A percentile compares a stretch with the other conserved stretches of the same genome.
These are phyloP conservation scores for Athelia psychrophila DNA, from an alignment of 1,284 basidiomycete species.

Conservation along the genomic window DNA sequence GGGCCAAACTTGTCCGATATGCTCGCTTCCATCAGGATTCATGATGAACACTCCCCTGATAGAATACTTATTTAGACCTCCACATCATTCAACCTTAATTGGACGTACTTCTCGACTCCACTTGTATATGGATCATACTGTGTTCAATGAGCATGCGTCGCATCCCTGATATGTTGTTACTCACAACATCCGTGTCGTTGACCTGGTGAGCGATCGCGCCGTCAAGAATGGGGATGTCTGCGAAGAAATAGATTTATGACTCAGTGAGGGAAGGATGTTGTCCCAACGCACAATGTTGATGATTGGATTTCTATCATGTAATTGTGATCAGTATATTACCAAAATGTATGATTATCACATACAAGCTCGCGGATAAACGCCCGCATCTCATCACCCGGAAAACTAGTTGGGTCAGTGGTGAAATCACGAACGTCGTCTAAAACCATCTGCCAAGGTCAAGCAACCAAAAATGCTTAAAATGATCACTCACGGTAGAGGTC, in stretches of 20 bases:
- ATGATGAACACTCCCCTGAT: slow-evolving; percentile 60
- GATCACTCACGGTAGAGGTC: slow-evolving; percentile 17
- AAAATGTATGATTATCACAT: not conserved
- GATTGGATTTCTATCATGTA: slow-evolving; percentile 25
- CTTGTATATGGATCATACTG: slow-evolving; percentile 42
- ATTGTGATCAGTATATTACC: not conserved
- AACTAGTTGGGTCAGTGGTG: slow-evolving; percentile 26
- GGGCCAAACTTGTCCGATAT: slow-evolving; percentile 65
- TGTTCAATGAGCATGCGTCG: not conserved
- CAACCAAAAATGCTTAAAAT: not conserved
- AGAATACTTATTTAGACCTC: slow-evolving; percentile 9
- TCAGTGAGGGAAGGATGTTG: too few species aligned
- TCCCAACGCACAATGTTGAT: slow-evolving; percentile 41
- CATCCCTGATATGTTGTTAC: slow-evolving; percentile 12
- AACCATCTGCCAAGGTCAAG: too few species aligned
- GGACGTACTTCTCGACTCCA: slow-evolving; percentile 35
- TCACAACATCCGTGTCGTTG: slow-evolving; percentile 39
- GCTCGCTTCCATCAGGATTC: slow-evolving; percentile 64
- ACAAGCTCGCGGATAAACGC: slow-evolving; percentile 31
- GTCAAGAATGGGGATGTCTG: slow-evolving; percentile 45
- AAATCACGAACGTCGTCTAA: slow-evolving; percentile 22
- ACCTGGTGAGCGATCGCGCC: slow-evolving; percentile 30
- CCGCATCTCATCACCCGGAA: slow-evolving; percentile 26
- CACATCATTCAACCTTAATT: slow-evolving; percentile 6
- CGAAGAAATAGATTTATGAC: too few species aligned